These are phyloP conservation scores for Boletus rex-veris DNA, from an alignment of 768 basidiomycete genomes.

Conservation along the genomic window DNA sequence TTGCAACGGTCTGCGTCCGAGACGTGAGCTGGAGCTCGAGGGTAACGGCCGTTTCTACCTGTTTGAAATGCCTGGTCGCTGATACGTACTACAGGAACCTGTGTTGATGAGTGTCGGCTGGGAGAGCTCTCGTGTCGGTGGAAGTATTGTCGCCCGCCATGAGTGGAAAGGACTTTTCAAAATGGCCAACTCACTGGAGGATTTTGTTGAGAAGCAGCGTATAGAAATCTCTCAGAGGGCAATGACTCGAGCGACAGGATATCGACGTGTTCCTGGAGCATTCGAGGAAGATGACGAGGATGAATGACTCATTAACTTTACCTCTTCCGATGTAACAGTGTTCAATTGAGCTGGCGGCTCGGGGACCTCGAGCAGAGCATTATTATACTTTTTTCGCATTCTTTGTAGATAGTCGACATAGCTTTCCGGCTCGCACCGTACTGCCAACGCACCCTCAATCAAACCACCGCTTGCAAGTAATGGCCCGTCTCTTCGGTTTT, in stretches of 20 bases:
- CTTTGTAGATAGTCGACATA: no score
- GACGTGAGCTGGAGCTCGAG: conserved; percentile 95
- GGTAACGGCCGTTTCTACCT: conserved; percentile 35
- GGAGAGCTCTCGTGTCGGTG: conserved; percentile 54
- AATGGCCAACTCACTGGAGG: conserved; percentile 61
- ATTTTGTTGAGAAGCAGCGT: conserved; percentile 61
- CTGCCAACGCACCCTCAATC: background rate
- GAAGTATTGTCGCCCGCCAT: conserved; percentile 84
- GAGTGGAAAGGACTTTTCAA: conserved; percentile 94
- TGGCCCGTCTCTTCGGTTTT: conserved; percentile 31
- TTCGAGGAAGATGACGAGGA: conserved; percentile 25
- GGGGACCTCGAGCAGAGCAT: no score
- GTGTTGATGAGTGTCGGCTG: conserved; percentile 91
- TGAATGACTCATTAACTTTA: background rate
- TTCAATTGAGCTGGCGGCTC: no score
- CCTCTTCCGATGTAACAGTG: no score
- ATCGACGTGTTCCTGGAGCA: conserved; percentile 25
- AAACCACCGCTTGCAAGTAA: background rate
- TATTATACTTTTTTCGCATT: no score
- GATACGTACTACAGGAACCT: conserved; percentile 56
- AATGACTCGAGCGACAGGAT: conserved; percentile 7
- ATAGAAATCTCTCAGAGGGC: conserved; percentile 32
- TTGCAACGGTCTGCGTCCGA: conserved; percentile 61
- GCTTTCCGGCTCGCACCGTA: background rate
- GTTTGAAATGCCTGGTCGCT: background rate